Conservation (phyloP, 148 eudicot genomes). For the Arctostaphylos glauca region DNA sequence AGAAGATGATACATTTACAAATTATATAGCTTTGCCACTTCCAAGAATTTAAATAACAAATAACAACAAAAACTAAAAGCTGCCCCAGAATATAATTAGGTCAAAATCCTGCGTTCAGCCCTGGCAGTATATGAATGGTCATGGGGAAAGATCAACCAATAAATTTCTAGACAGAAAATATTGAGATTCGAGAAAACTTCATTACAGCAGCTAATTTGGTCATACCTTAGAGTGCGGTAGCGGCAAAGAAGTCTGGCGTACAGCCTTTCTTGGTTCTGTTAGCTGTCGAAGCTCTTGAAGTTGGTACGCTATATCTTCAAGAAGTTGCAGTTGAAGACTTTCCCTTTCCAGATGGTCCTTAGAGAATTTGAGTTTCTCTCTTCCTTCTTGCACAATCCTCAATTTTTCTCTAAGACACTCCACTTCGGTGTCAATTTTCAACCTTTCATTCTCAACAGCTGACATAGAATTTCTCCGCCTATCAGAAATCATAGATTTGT, state of each 20-base stretch:
- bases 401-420: slow-evolving; percentile 64
- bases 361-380: slow-evolving; percentile 59
- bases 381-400: slow-evolving; percentile 69
- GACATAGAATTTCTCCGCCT: slow-evolving; percentile 52
- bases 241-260: slow-evolving; percentile 66
- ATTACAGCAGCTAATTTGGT: neutral
- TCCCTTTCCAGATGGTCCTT: slow-evolving; percentile 60
- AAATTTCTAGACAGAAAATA: neutral
- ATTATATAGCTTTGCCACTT: too few species aligned
- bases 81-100: neutral
- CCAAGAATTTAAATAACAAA: too few species aligned
- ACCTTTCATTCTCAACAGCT: slow-evolving; percentile 62
- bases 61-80: too few species aligned
- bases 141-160: neutral
- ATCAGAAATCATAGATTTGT: slow-evolving; percentile 28
- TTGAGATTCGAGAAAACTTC: neutral
- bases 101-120: neutral
- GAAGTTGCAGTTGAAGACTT: slow-evolving; percentile 57
- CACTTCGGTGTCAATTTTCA: slow-evolving; percentile 66
- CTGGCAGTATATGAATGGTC: neutral
- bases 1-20: too few species aligned
- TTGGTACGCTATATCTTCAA: slow-evolving; percentile 71
- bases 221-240: slow-evolving; percentile 65
- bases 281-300: slow-evolving; percentile 63
- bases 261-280: slow-evolving; percentile 57